Base-by-base conservation (phyloP, 1,284 basidiomycete species). In the Apiotrichum gracile region DNA sequence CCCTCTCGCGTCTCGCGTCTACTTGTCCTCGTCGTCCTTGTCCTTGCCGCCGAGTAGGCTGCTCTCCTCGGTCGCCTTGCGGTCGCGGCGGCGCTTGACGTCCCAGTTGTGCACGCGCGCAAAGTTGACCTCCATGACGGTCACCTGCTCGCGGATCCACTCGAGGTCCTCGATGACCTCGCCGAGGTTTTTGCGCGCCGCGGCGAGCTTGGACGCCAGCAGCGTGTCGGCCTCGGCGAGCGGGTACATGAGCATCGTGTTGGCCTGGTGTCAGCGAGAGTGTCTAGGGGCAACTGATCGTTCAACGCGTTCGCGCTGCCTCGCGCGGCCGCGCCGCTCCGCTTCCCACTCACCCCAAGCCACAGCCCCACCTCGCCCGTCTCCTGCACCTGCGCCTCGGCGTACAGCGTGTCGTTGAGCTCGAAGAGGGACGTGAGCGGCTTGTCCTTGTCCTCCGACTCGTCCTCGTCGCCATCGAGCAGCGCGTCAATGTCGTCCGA, bases 91-190 rank as follows among this genome's bases (percentile, higher is more conserved):
- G 45, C 68, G 60, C 59, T 75, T 74, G 33, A 75, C 73, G 58
- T 75, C 73, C 73, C 73, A 75, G 69, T 98, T 98, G 74, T 96
- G 97, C 50, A 97, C 87, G 34, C 94, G 80, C 9, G 94, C 94
- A 25, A 90, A 94, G 72, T 97, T 97, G 57, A 98, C 94, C 72
- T 98, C 93, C 88, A 97, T 97, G 16, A 96, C 84, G 5, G 94
- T 98, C 49, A 94, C 82, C 74, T 98, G 94, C 70, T 98, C 94
- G 51, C 92, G 80, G 57, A 98, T 76, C 72, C 91, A 98, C 67
- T 92, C 92, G 27, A 97, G 79, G 71, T 98, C 96, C 67, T 92
- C 89, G 48, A 86, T 80, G 0, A 87, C 85, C 64, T 85, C 83
- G 29, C 78, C 69, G 39, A 94, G 77, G 56, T 80, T 85, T 33